Base-by-base conservation (phyloP, 305 asterid genomes). In the Fraxinus platypoda region DNA sequence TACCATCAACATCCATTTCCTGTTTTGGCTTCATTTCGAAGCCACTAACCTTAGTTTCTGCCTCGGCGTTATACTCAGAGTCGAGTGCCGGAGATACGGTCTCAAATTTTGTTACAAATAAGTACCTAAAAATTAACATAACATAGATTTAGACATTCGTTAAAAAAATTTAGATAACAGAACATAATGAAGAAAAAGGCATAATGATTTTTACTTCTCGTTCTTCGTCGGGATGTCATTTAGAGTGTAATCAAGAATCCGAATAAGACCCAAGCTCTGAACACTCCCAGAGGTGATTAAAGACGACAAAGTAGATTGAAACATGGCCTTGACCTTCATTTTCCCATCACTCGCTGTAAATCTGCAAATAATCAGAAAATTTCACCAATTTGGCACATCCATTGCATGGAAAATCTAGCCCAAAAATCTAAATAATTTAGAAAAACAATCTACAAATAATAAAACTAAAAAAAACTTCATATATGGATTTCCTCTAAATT, bases 331-430 rank as follows among this genome's bases (percentile, higher is more conserved):
- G 62, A 93, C 83, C 88, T 91, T 93, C 93, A 43, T 80, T 85
- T 90, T 93, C 33, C 97, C 97, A 85, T 95, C 98, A 78, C 80
- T 94, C n/a, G 92, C 97, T 75, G 81, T 79, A 78, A 93, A 93
- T 95, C 99, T 94, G 83, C n/a, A 80, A 73, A 21, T 12, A 70
- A 57, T 72, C 26, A 43, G 43, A 43, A 73, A 28, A 7, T 3
- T 7, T 74, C 7, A 31, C 6, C 34, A 52, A 83, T 59, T 26
- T 1, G 28, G 30, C 1, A 52, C 25, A 72, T 2, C 3, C 70
- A 8, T 57, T 6, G 68, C 19, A n/a, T n/a, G 25, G 12, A 57
- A n/a, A 57, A 57, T 2, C 66, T 19, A 23, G 0, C 7, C 21
- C 3, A 21, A 41, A 59, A 59, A 8, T 62, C 5, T 62, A 7